phyloP scores from a whole-genome alignment of 768 basidiomycete species.

The Ramaria sp. region DNA sequence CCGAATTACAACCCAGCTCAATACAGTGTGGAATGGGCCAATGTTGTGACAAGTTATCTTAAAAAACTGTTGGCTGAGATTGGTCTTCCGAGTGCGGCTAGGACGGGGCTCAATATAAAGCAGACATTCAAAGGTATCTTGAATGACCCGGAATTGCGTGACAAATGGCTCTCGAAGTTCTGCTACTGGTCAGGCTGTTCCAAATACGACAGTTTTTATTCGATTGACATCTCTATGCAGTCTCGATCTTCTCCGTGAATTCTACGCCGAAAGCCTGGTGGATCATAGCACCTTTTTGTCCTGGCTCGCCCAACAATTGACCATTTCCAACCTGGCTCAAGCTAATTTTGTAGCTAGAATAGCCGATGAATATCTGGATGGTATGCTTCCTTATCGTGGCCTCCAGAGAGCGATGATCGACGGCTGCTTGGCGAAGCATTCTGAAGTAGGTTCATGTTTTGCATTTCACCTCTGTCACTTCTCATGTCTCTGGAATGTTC shows the following conservation, averaged over 20 bases:
- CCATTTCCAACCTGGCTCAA: slow-evolving; percentile 72
- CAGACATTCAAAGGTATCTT: slow-evolving; percentile 77
- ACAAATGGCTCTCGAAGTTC: slow-evolving; percentile 72
- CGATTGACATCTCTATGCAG: slow-evolving; percentile 25
- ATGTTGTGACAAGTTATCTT: slow-evolving; percentile 67
- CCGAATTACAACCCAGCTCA: slow-evolving; percentile 73
- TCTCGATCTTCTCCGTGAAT: slow-evolving; percentile 58
- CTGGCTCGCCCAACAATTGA: slow-evolving; percentile 74
- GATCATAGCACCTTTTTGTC: slow-evolving; percentile 66
- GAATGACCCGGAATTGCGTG: slow-evolving; percentile 56
- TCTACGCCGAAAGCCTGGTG: slow-evolving; percentile 73
- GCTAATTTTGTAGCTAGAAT: slow-evolving; percentile 64
- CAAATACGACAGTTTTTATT: not conserved
- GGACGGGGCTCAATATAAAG: slow-evolving; percentile 70
- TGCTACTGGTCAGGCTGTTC: slow-evolving; percentile 51
- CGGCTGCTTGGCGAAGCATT: slow-evolving; percentile 54
- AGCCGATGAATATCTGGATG: slow-evolving; percentile 72
- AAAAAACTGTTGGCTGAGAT: slow-evolving; percentile 78
- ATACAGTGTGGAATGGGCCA: slow-evolving; percentile 81
- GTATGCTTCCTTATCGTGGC: slow-evolving; percentile 54
- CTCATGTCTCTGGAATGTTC: not conserved
- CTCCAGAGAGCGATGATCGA: slow-evolving; percentile 61
- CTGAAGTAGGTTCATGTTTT: slow-evolving; percentile 37
- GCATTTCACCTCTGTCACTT: not conserved
- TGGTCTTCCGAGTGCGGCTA: slow-evolving; percentile 66